Evolutionary conservation across 2,329 filamentous ascomycete genomes (phyloP).

Genomic region (Trichoderma simmonsii): DNA sequence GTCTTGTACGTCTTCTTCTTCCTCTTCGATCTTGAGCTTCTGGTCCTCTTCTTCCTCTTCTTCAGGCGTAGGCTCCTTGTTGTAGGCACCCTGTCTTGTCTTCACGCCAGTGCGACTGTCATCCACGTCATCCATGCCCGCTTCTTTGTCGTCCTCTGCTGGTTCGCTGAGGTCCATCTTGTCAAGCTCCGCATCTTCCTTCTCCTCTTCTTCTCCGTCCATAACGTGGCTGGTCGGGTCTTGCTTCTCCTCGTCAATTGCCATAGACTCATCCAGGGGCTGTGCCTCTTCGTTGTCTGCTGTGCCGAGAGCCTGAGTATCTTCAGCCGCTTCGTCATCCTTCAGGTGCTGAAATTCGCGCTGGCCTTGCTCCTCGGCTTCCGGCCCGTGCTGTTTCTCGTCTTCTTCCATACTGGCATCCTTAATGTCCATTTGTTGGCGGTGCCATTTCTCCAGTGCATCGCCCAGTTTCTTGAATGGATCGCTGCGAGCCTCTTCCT

Average conservation of each 20-base stretch:
- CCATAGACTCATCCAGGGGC: conserved; percentile 84
- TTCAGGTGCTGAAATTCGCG: conserved; percentile 92
- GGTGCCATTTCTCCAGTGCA: conserved; percentile 87
- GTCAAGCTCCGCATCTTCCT: conserved; percentile 44
- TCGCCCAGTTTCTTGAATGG: conserved; percentile 95
- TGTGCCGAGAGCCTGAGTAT: conserved; percentile 86
- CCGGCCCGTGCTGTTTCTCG: conserved; percentile 46
- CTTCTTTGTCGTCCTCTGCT: conserved; percentile 36
- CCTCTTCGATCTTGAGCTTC: conserved; percentile 43
- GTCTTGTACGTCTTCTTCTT: conserved; percentile 49
- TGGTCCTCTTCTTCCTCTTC: conserved; percentile 36
- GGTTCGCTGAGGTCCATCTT: conserved; percentile 42
- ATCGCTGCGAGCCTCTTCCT: conserved; percentile 51
- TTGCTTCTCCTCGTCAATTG: conserved; percentile 68
- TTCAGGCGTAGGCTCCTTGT: conserved; percentile 47
- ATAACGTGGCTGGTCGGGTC: conserved; percentile 46
- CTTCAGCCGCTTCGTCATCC: conserved; percentile 76
- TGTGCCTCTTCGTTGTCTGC: conserved; percentile 84
- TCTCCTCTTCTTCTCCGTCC: conserved; percentile 52
- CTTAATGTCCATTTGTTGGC: conserved; percentile 79
- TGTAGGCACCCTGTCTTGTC: conserved; percentile 56
- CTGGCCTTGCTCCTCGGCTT: conserved; percentile 64
- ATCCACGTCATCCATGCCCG: conserved; percentile 45
- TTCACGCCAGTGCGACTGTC: conserved; percentile 59
- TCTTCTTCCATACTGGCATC: conserved; percentile 47